phyloP scores from a whole-genome alignment of 2,329 filamentous ascomycete species.

The Gaeumannomyces tritici region DNA sequence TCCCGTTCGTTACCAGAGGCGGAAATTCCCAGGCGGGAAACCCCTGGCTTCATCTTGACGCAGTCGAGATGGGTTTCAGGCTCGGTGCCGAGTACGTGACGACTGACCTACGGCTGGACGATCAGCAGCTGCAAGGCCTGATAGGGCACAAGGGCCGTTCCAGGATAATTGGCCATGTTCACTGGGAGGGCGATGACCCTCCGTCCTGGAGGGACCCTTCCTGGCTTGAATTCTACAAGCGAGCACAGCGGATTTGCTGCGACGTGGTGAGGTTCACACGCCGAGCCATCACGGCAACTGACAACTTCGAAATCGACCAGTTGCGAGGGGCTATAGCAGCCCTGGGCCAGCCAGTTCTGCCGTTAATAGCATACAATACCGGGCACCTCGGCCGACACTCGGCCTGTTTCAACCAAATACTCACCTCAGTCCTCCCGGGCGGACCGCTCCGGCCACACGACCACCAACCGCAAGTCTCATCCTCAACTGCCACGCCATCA shows the following conservation, averaged over 20 bases:
- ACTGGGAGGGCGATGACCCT: slow-evolving; percentile 8
- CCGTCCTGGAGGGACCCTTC: slow-evolving; percentile 46
- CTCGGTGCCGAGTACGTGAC: slow-evolving; percentile 55
- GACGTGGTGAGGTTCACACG: slow-evolving; percentile 53
- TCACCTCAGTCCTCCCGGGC: slow-evolving; percentile 42
- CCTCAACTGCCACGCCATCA: slow-evolving; percentile 2
- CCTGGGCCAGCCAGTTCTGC: slow-evolving; percentile 32
- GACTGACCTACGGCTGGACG: slow-evolving; percentile 49
- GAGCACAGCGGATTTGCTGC: slow-evolving; percentile 47
- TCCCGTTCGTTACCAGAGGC: slow-evolving; percentile 22
- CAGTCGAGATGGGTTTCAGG: slow-evolving; percentile 44
- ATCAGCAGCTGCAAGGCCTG: slow-evolving; percentile 38
- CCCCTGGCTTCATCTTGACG: slow-evolving; percentile 11
- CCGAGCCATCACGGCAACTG: slow-evolving; percentile 43
- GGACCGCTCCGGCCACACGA: neutral
- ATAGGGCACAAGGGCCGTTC: slow-evolving; percentile 41
- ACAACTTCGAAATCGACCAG: slow-evolving; percentile 51
- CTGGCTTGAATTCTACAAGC: slow-evolving; percentile 48
- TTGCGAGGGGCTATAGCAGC: slow-evolving; percentile 33
- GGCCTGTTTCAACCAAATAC: slow-evolving; percentile 53
- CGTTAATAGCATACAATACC: slow-evolving; percentile 56
- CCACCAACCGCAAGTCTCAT: neutral
- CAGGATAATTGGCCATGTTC: slow-evolving; percentile 50
- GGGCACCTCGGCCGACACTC: slow-evolving; percentile 54
- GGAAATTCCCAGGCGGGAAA: slow-evolving; percentile 11